Evolutionary conservation across 2,329 filamentous ascomycete genomes (phyloP).

Genomic region (Colletotrichum echinochloae): DNA sequence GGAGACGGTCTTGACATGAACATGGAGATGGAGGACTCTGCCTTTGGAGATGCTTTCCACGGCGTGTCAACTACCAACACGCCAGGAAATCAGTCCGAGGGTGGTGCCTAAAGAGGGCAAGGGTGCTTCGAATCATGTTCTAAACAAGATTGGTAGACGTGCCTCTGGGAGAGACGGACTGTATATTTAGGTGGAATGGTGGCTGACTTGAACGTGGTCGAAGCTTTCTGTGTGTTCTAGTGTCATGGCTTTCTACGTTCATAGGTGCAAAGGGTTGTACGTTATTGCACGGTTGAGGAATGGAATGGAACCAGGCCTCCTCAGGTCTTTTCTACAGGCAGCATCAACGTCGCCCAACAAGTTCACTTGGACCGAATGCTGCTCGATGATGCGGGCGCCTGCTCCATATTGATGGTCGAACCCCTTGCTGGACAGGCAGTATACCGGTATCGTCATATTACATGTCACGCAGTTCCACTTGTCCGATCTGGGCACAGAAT

Average conservation of each 20-base stretch:
- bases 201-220: neutral
- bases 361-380: neutral
- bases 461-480: neutral
- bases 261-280: constrained; percentile 11
- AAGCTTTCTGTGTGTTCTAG: neutral
- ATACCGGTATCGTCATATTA: neutral
- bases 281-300: constrained; percentile 23
- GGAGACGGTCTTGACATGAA: constrained; percentile 70
- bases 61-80: constrained; percentile 61
- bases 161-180: neutral
- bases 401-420: neutral
- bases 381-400: neutral
- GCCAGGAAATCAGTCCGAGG: constrained; percentile 45
- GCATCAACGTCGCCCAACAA: too few relatives aligned
- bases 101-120: constrained; percentile 28
- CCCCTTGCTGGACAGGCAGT: neutral
- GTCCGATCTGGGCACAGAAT: neutral
- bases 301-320: constrained; percentile 1
- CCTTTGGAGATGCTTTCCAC: constrained; percentile 87
- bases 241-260: neutral
- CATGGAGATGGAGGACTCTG: constrained; percentile 81
- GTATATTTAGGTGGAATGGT: constrained; percentile 10
- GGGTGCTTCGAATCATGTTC: neutral
- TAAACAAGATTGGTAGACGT: neutral
- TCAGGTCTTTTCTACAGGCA: neutral